These are phyloP conservation scores for Cystobasidium sp. DNA, from an alignment of 1,284 basidiomycete genomes.

Conservation along the genomic window DNA sequence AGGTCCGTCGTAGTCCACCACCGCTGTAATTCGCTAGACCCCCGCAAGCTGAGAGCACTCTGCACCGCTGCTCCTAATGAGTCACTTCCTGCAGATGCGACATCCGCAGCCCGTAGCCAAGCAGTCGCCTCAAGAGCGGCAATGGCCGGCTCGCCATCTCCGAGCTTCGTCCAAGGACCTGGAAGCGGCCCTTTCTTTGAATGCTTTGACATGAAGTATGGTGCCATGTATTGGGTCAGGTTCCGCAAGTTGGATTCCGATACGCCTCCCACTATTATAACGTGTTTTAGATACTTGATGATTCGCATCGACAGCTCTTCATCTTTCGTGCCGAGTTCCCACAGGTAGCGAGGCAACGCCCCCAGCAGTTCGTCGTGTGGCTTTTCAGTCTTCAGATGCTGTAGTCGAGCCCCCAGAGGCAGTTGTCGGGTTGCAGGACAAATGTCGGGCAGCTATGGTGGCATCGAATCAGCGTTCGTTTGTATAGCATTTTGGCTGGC, in stretches of 20 bases:
- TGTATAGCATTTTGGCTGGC: slow-evolving; percentile 49
- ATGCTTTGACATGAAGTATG: slow-evolving; percentile 27
- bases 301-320: slow-evolving; percentile 46
- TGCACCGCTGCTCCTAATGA: background rate
- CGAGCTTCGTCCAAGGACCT: slow-evolving; percentile 17
- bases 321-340: slow-evolving; percentile 75
- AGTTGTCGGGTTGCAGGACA: background rate
- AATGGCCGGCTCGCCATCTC: background rate
- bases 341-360: slow-evolving; percentile 74
- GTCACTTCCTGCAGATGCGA: background rate
- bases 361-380: slow-evolving; percentile 66
- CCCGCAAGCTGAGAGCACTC: background rate
- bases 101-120: background rate
- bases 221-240: slow-evolving; percentile 10
- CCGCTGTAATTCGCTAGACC: background rate
- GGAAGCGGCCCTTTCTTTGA: background rate
- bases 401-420: background rate
- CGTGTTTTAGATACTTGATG: background rate
- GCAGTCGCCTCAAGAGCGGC: background rate
- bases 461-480: background rate
- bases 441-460: slow-evolving; percentile 4
- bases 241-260: background rate
- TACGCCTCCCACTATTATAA: background rate
- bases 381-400: background rate
- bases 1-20: too few species aligned